These are phyloP conservation scores for Claviceps pusilla DNA, from an alignment of 2,329 filamentous ascomycete genomes.

Conservation along the genomic window DNA sequence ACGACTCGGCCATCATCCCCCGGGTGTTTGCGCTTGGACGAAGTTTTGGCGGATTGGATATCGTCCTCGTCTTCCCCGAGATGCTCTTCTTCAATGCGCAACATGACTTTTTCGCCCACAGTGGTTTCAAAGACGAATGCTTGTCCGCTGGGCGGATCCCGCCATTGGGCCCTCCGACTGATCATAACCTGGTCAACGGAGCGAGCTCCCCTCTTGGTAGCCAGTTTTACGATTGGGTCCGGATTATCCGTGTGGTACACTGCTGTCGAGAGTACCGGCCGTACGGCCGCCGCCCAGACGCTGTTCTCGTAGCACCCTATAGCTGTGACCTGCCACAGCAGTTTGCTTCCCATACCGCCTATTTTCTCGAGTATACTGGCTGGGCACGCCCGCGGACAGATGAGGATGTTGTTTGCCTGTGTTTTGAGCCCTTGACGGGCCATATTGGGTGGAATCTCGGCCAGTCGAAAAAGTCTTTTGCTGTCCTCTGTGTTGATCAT, in stretches of 20 bases:
- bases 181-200: conserved; percentile 73
- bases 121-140: conserved; percentile 65
- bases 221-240: conserved; percentile 67
- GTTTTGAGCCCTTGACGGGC: conserved; percentile 60
- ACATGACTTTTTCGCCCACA: conserved; percentile 72
- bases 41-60: conserved; percentile 44
- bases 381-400: conserved; percentile 63
- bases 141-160: conserved; percentile 55
- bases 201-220: conserved; percentile 57
- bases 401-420: conserved; percentile 82
- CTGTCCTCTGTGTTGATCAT: conserved; percentile 61
- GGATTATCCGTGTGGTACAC: conserved; percentile 66
- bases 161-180: conserved; percentile 49
- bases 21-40: conserved; percentile 43
- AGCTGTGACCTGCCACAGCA: conserved; percentile 71
- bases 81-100: conserved; percentile 64
- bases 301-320: conserved; percentile 61
- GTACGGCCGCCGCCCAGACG: conserved; percentile 74
- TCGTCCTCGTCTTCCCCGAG: conserved; percentile 48
- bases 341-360: conserved; percentile 70
- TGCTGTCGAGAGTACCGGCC: conserved; percentile 52
- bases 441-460: conserved; percentile 44
- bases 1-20: conserved; percentile 29
- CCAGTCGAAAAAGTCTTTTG: conserved; percentile 56
- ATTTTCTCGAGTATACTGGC: conserved; percentile 63